phyloP scores from a whole-genome alignment of 2,329 filamentous ascomycete species.

The Pestalotiopsis sp. region DNA sequence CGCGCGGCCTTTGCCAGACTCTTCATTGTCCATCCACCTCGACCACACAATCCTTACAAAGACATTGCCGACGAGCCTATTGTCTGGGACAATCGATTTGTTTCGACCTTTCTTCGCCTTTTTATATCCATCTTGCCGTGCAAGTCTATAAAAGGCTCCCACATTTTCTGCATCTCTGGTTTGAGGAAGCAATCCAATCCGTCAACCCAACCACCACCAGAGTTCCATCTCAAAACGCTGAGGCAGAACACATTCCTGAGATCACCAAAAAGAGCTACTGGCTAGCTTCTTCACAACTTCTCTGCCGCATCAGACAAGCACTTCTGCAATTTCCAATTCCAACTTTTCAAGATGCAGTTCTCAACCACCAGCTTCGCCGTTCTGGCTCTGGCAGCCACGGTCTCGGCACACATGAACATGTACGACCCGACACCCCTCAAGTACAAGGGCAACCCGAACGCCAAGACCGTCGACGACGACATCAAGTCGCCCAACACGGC shows the following conservation, averaged over 20 bases:
- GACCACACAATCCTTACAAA: slow-evolving; percentile 6
- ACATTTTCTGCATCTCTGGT: not conserved
- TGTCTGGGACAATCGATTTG: slow-evolving; percentile 8
- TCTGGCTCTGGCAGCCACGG: slow-evolving; percentile 42
- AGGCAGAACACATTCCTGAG: not conserved
- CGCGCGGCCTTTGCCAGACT: not conserved
- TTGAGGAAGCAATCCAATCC: not conserved
- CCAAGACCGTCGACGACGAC: slow-evolving; percentile 69
- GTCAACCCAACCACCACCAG: not conserved
- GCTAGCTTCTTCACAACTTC: slow-evolving; percentile 12
- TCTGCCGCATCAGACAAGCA: slow-evolving; percentile 18
- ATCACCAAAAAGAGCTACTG: not conserved
- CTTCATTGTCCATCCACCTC: not conserved
- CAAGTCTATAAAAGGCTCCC: slow-evolving; percentile 2
- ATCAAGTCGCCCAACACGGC: slow-evolving; percentile 62
- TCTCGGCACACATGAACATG: slow-evolving; percentile 59
- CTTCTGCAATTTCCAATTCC: slow-evolving; percentile 18
- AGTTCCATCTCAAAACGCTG: too few relatives aligned
- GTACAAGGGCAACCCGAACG: slow-evolving; percentile 52
- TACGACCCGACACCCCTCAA: slow-evolving; percentile 50
- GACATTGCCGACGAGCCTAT: not conserved
- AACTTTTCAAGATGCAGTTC: slow-evolving; percentile 41
- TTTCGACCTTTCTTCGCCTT: not conserved
- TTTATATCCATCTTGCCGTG: not conserved
- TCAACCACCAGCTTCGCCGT: slow-evolving; percentile 31